Conservation (phyloP, 1,284 basidiomycete genomes). For the Microbotryomycetes sp. region DNA sequence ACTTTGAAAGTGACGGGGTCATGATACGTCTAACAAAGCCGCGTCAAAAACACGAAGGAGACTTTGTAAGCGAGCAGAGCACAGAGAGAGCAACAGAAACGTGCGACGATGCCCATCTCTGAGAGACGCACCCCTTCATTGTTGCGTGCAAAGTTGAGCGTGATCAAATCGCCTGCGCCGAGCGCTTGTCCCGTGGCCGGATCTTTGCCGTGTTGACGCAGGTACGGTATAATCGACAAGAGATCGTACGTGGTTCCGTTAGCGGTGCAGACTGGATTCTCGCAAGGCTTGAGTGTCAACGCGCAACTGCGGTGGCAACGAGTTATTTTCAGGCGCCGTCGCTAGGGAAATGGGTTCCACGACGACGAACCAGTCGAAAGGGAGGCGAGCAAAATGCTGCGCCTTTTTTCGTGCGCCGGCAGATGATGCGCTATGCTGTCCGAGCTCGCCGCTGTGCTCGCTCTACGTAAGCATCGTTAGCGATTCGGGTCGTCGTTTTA, state of each 20-base stretch:
- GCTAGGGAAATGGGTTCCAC: too few species aligned
- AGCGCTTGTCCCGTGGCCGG: slow-evolving; percentile 81
- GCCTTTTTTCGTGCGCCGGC: slow-evolving; percentile 12
- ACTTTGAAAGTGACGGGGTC: slow-evolving; percentile 45
- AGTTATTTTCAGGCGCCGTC: too few species aligned
- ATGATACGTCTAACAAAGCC: slow-evolving; percentile 34
- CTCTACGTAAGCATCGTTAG: slow-evolving; percentile 1
- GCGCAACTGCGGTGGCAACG: slow-evolving; percentile 24
- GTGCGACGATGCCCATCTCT: background rate
- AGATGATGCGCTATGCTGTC: slow-evolving; percentile 19
- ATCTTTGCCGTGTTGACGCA: slow-evolving; percentile 41
- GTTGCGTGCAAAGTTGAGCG: slow-evolving; percentile 68
- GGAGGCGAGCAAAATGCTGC: slow-evolving; percentile 19
- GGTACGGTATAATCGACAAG: slow-evolving; percentile 25
- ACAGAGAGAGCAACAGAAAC: background rate
- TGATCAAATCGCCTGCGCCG: slow-evolving; percentile 69
- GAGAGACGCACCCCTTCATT: slow-evolving; percentile 23
- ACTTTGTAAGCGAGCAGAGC: background rate
- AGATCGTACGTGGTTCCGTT: slow-evolving; percentile 35
- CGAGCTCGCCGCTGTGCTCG: slow-evolving; percentile 25
- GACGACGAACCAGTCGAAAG: slow-evolving; percentile 28
- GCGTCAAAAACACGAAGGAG: too few species aligned
- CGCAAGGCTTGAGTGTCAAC: slow-evolving; percentile 35
- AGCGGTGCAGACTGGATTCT: slow-evolving; percentile 32
- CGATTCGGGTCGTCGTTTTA: too few species aligned